Evolutionary conservation across 192 early-diverging fungal species (phyloP), one percentile per base, ranked within the genome.

Genomic region (Podila clonocystis): DNA sequence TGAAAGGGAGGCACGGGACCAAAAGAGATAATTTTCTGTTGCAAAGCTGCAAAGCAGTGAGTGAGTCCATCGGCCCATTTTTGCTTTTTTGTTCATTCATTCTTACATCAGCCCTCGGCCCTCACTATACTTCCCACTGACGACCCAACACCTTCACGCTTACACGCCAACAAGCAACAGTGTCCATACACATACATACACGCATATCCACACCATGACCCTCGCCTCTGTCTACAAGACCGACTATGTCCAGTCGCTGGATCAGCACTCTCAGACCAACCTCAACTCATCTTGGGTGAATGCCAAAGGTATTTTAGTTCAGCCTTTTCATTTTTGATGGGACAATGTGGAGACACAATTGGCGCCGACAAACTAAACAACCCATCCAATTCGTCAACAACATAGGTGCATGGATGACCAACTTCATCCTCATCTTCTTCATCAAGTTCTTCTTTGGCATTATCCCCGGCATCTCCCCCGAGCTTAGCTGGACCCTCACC

Each of bases 401-500:
- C n/a, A 24, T 87, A 98, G 97, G 97, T 58, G 95, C 96, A 3
- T 98, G 97, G 95, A 85, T 95, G 49, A 94, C 95, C 49, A 92
- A 95, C 82, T 82, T 98, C 20, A 86, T 96, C 75, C 70, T 97
- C n/a, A 91, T 98, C 73, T 83, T 95, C 15, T 82, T 89, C 26
- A 82, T 97, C 55, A 93, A 96, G 77, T 78, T 95, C 24, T 75
- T 93, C 19, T 92, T 97, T 69, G 89, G 92, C 28, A 89, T 94
- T 38, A 90, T 99, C 75, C 98, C 98, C 26, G 94, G 95, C 71
- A 91, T 98, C 38, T 92, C 94, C 19, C 86, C 93, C 3, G 98
- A 99, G 85, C 87, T 94, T 28, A 93, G 96, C 73, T 99, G 98
- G 98, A 99, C 98, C 7, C 84, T 99, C 52, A 99, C 97, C 31